These are phyloP conservation scores for Candida manassasensis DNA, from an alignment of 805 yeast genomes.

Conservation along the genomic window DNA sequence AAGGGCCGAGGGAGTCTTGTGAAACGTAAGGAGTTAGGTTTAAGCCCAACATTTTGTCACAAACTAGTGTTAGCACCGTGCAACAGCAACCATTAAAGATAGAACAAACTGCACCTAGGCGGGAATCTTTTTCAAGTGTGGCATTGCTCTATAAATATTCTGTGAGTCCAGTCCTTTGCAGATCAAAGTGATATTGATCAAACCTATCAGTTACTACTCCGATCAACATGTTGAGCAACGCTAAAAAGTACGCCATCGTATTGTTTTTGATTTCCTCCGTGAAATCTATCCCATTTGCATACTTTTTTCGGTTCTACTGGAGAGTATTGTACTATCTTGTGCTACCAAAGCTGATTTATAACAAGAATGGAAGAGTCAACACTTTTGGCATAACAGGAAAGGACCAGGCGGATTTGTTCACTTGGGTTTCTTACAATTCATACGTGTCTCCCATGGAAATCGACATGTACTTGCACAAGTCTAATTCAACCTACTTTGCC, in stretches of 20 bases:
- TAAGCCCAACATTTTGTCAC: too few species aligned
- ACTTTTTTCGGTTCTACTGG: slow-evolving; percentile 57
- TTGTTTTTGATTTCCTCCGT: slow-evolving; percentile 35
- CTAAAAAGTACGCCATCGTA: neutral
- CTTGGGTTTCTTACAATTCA: slow-evolving; percentile 39
- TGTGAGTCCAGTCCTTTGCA: too few species aligned
- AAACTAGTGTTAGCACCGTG: too few species aligned
- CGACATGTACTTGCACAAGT: slow-evolving; percentile 83
- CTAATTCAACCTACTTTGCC: slow-evolving; percentile 76
- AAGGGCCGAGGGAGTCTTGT: too few species aligned
- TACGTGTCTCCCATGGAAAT: slow-evolving; percentile 74
- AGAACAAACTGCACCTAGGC: too few species aligned
- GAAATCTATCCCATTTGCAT: slow-evolving; percentile 68
- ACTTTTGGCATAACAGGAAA: slow-evolving; percentile 27
- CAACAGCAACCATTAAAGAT: too few species aligned
- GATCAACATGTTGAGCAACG: neutral
- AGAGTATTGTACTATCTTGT: slow-evolving; percentile 39
- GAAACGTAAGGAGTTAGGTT: too few species aligned
- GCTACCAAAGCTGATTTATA: slow-evolving; percentile 24
- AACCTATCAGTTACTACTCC: too few species aligned
- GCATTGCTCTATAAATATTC: too few species aligned
- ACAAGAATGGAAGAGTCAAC: slow-evolving; percentile 19
- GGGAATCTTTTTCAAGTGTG: too few species aligned
- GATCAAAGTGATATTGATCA: too few species aligned
- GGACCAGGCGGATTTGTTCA: slow-evolving; percentile 35